phyloP scores from a whole-genome alignment of 495 filamentous ascomycete species.

The Sphaerosporella brunnea region DNA sequence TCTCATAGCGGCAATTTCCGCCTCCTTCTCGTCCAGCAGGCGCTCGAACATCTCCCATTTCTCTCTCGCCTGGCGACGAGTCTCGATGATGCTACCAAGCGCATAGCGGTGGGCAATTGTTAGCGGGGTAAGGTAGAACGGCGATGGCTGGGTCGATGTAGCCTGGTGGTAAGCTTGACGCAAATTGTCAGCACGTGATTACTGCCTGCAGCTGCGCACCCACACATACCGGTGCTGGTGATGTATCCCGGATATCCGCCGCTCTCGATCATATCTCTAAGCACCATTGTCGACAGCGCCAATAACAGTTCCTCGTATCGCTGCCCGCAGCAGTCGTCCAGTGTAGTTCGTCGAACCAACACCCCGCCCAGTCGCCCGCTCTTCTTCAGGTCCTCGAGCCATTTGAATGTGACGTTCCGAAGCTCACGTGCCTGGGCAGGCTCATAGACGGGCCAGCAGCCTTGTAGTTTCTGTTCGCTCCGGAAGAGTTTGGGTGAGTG shows the following conservation, averaged over 20 bases:
- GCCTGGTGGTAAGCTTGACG: constrained; percentile 17
- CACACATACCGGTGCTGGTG: constrained; percentile 20
- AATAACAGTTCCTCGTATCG: constrained; percentile 25
- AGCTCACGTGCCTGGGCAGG: constrained; percentile 23
- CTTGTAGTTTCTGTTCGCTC: constrained; percentile 15
- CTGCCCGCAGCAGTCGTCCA: constrained; percentile 25
- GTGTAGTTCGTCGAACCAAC: constrained; percentile 18
- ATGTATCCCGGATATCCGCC: constrained; percentile 4
- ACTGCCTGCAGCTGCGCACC: no score
- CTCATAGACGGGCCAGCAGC: constrained; percentile 24
- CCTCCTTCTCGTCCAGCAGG: constrained; percentile 18
- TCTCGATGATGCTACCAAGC: constrained; percentile 12
- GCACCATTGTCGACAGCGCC: constrained; percentile 20
- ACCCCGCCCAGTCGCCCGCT: constrained; percentile 16
- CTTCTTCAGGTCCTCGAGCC: constrained; percentile 25
- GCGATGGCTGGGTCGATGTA: constrained; percentile 11
- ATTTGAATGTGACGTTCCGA: constrained; percentile 25
- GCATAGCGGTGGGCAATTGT: constrained; percentile 16
- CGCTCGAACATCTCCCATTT: constrained; percentile 21
- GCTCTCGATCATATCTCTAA: constrained; percentile 19
- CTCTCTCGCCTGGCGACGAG: constrained; percentile 18
- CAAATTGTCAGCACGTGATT: not conserved
- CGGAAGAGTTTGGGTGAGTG: not conserved
- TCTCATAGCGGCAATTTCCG: constrained; percentile 9
- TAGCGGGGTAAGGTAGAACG: constrained; percentile 9